Evolutionary conservation across 306 rosid genomes (phyloP).

Genomic region (cucumber (Cucumis sativus)): DNA sequence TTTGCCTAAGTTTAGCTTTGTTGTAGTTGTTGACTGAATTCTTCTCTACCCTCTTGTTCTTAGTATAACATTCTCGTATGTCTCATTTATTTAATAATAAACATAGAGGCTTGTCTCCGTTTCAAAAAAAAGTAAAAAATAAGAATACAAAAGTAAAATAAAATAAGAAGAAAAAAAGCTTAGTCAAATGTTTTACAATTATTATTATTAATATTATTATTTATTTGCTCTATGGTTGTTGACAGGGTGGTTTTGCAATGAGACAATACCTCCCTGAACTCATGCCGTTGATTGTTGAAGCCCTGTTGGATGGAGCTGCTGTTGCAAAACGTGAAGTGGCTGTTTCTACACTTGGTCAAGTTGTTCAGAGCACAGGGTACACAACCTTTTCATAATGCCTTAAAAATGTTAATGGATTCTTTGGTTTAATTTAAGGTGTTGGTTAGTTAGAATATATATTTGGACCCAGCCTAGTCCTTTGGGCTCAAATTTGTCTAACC

Average conservation of each 20-base stretch:
- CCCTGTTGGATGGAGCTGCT: slow-evolving; percentile 93
- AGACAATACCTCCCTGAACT: slow-evolving; percentile 96
- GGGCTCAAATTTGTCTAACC: not conserved
- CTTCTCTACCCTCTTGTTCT: no score
- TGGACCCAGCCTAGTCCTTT: not conserved
- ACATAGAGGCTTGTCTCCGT: no score
- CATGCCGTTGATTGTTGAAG: slow-evolving; percentile 95
- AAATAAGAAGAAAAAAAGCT: not conserved
- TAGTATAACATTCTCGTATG: no score
- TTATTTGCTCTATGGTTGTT: not conserved
- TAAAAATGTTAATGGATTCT: not conserved
- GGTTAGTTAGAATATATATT: not conserved
- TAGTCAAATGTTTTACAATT: not conserved
- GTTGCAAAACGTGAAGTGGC: slow-evolving; percentile 91
- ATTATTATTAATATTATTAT: not conserved
- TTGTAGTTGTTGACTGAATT: no score
- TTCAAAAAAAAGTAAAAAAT: no score
- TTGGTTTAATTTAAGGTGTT: not conserved
- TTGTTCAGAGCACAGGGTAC: slow-evolving; percentile 99
- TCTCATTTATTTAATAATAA: no score
- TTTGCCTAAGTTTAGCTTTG: no score
- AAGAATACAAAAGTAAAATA: no score
- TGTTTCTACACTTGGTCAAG: slow-evolving; percentile 96
- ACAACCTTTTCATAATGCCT: slow-evolving; percentile 10
- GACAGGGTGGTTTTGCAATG: slow-evolving; percentile 93